A percentile compares a stretch with the other conserved stretches of the same genome.
These are phyloP conservation scores for Brettanomyces naardenensis DNA, from an alignment of 805 yeast genomes.

Conservation along the genomic window DNA sequence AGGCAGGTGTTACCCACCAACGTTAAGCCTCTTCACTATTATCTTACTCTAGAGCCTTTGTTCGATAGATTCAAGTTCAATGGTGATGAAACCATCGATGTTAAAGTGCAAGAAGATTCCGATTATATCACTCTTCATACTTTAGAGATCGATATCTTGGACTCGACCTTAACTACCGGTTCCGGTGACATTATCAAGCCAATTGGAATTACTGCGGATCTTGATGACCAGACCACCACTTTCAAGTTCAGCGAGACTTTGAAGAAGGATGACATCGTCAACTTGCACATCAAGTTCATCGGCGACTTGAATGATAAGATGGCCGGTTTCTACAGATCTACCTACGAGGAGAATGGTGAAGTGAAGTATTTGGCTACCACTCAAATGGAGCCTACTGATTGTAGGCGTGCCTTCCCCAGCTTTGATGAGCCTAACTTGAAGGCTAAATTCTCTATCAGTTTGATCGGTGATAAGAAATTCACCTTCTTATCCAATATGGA, in stretches of 20 bases:
- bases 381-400: slow-evolving; percentile 56
- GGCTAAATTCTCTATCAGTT: slow-evolving; percentile 45
- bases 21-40: slow-evolving; percentile 74
- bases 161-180: slow-evolving; percentile 12
- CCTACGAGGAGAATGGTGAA: slow-evolving; percentile 36
- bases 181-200: slow-evolving; percentile 16
- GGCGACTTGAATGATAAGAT: slow-evolving; percentile 45
- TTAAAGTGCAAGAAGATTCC: slow-evolving; percentile 39
- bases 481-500: slow-evolving; percentile 45
- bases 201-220: slow-evolving; percentile 24
- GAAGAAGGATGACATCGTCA: slow-evolving; percentile 23
- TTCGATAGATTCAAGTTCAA: slow-evolving; percentile 35
- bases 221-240: slow-evolving; percentile 56
- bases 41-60: slow-evolving; percentile 38
- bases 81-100: slow-evolving; percentile 46
- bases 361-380: slow-evolving; percentile 44
- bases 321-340: slow-evolving; percentile 51
- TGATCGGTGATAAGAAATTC: slow-evolving; percentile 29
- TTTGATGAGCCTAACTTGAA: slow-evolving; percentile 50
- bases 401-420: slow-evolving; percentile 53
- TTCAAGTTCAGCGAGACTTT: slow-evolving; percentile 44
- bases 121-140: slow-evolving; percentile 39
- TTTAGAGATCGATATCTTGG: slow-evolving; percentile 21
- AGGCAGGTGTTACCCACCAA: slow-evolving; percentile 31
- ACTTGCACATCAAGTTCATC: slow-evolving; percentile 29